Evolutionary conservation across 139 green algal species (phyloP), one percentile per base, ranked within the genome.

Genomic region (Chlamydomonas incerta): DNA sequence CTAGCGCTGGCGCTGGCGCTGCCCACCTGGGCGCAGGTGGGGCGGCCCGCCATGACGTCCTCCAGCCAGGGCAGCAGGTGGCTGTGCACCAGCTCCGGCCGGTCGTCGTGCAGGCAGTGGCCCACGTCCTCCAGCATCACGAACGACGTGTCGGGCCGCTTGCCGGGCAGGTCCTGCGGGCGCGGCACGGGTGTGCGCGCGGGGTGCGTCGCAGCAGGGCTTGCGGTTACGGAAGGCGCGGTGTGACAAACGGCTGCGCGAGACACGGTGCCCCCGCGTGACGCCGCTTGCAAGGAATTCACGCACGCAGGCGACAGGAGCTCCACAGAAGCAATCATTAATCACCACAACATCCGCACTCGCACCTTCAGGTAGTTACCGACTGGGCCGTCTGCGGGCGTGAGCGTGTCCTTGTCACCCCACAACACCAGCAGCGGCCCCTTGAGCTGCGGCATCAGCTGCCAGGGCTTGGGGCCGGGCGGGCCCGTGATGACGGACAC

Each of bases 331-430:
- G n/a, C n/a, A n/a, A n/a, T n/a, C n/a, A n/a, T n/a, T n/a, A n/a
- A n/a, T n/a, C n/a, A n/a, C n/a, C n/a, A n/a, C n/a, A n/a, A n/a
- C n/a, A n/a, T n/a, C n/a, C n/a, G n/a, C n/a, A n/a, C n/a, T n/a
- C n/a, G 17, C 1, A 52, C 71, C 70, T 90, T 29, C 50, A 98
- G 97, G 86, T 91, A 98, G n/a, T 92, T 84, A 5, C 96, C 96
- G 20, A 98, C 92, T 4, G 97, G 97, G 23, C 96, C 96, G 80
- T 99, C 94, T 2, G 92, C 47, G 0, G 97, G 97, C 1, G 96
- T 99, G 72, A 99, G 95, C 26, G 85, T 84, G 92, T 99, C 97
- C 15, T 84, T 72, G 46, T 95, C 89, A 0, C 97, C 97, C 97
- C 97, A 99, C 47, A 98, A 70, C 15, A 99, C 77, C 58, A 99